Conservation (phyloP, 2,329 filamentous ascomycete genomes). For the Pseudogymnoascus sp. region DNA sequence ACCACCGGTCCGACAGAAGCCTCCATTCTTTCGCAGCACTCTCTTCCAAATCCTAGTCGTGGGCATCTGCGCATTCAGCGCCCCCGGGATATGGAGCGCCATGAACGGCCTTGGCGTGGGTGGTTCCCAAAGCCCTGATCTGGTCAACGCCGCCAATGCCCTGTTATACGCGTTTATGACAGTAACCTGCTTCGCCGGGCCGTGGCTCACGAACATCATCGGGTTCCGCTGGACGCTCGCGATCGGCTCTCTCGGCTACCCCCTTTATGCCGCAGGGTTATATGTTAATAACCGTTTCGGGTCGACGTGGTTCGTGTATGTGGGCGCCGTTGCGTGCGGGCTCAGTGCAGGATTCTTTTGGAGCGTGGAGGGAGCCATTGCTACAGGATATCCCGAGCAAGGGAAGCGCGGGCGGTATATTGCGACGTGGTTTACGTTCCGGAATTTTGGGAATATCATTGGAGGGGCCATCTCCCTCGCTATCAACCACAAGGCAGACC, state of each 20-base stretch:
- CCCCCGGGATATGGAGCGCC: slow-evolving; percentile 37
- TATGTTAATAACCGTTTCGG: slow-evolving; percentile 34
- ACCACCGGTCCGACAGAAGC: not conserved
- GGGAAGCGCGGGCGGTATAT: slow-evolving; percentile 22
- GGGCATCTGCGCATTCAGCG: slow-evolving; percentile 35
- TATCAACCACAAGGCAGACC: slow-evolving; percentile 35
- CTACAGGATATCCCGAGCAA: slow-evolving; percentile 33
- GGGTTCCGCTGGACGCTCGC: slow-evolving; percentile 34
- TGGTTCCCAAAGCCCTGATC: slow-evolving; percentile 34
- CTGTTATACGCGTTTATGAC: slow-evolving; percentile 40
- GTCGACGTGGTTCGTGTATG: slow-evolving; percentile 35
- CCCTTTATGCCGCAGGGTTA: slow-evolving; percentile 34
- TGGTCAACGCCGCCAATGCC: slow-evolving; percentile 40
- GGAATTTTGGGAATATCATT: slow-evolving; percentile 38
- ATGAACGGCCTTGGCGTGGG: slow-evolving; percentile 38
- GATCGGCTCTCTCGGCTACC: slow-evolving; percentile 37
- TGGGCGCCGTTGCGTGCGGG: slow-evolving; percentile 33
- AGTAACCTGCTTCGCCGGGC: slow-evolving; percentile 35
- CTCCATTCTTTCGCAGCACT: slow-evolving; percentile 1
- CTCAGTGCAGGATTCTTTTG: slow-evolving; percentile 37
- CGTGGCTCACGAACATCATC: slow-evolving; percentile 33
- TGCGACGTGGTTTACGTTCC: slow-evolving; percentile 35
- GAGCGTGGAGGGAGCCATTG: slow-evolving; percentile 35
- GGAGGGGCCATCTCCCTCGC: slow-evolving; percentile 45
- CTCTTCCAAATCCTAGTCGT: slow-evolving; percentile 34